Evolutionary conservation across 2,329 filamentous ascomycete genomes (phyloP), one percentile per base, ranked within the genome.

Genomic region (Alternaria brassicicola): DNA sequence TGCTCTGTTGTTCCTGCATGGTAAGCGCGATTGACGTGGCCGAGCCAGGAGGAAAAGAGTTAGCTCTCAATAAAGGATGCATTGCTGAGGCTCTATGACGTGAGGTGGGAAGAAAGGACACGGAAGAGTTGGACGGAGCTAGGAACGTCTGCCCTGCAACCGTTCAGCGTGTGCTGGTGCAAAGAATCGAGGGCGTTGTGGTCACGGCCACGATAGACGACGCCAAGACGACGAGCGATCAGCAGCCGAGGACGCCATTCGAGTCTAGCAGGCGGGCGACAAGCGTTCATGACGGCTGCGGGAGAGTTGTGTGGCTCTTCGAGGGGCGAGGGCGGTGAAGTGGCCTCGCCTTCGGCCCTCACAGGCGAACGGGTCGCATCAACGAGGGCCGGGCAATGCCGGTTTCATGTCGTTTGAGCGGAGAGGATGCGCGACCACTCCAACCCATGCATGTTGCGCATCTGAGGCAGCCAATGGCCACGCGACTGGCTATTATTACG

Each of bases 1-100:
- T 69, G 71, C 61, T 65, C 56, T 71, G 73, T 62, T 75, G 73
- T 76, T 75, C 73, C 73, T 75, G 74, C 73, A 74, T 74, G 66
- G 64, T 51, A 62, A 63, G 58, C 61, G 65, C 61, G 55, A 65
- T 65, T 74, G 74, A 76, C 73, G 74, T 76, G 73, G 72, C 72
- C 68, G 65, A 63, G 57, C 59, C 58, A 63, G 52, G 46, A 31
- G 49, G 28, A 61, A 62, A 68, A 38, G 28, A 56, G 64, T 39
- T 62, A 64, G 65, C 47, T 60, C 52, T 49, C 55, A 53, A 49
- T 36, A 39, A 62, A 28, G 38, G 35, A 47, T 36, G 53, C 56
- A 41, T 48, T 45, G 49, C 19, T 55, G 60, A 55, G 60, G 59
- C 66, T 61, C 58, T 57, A 59, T 58, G 61, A 63, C 57, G 62